Evolutionary conservation across 768 basidiomycete genomes (phyloP).

Genomic region (Auriculariales sp.): DNA sequence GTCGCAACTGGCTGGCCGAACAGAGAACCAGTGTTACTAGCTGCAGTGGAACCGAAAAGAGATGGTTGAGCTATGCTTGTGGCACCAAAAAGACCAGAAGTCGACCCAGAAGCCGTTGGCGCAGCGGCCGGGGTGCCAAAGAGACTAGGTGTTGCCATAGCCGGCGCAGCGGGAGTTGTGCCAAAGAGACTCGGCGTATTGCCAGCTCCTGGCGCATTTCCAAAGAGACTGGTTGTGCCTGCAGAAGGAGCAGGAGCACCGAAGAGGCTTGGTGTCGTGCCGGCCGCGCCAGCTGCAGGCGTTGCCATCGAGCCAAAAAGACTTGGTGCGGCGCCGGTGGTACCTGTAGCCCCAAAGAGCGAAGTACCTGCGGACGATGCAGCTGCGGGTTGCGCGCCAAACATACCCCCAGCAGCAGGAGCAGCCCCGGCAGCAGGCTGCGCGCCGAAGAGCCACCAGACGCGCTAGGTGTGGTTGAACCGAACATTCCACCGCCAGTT

Average conservation of each 20-base stretch:
- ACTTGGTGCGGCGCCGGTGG: constrained; percentile 1
- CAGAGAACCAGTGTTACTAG: too few relatives aligned
- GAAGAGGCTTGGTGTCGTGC: constrained; percentile 5
- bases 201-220: neutral
- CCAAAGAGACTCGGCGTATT: neutral
- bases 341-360: neutral
- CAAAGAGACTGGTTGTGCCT: neutral
- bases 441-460: neutral
- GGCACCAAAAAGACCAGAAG: neutral
- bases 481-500: constrained; percentile 9
- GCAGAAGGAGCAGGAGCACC: neutral
- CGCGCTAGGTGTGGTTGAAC: neutral
- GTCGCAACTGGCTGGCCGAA: too few relatives aligned
- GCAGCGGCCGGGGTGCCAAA: neutral
- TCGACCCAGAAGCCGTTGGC: neutral
- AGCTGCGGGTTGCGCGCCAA: constrained; percentile 7
- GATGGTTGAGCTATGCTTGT: too few relatives aligned
- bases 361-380: too few relatives aligned
- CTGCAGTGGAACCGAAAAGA: too few relatives aligned
- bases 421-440: constrained; percentile 1
- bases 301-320: constrained; percentile 7
- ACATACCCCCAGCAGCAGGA: constrained; percentile 5
- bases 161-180: neutral
- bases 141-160: neutral
- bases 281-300: constrained; percentile 2